These are phyloP conservation scores for Tilletia horrida DNA, from an alignment of 1,284 basidiomycete species.

Conservation along the genomic window DNA sequence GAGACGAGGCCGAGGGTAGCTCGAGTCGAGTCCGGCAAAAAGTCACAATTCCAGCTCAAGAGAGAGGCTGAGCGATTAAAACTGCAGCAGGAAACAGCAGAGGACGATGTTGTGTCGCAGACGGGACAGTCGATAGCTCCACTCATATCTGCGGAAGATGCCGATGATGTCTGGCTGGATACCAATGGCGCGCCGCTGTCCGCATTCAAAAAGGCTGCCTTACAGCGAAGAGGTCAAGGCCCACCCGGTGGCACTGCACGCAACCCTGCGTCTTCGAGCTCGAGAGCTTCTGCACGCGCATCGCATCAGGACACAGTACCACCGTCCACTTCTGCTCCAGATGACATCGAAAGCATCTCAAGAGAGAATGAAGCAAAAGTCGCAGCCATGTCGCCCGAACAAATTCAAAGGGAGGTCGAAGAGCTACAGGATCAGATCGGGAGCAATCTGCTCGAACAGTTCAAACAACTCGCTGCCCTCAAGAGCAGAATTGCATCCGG, in stretches of 20 bases:
- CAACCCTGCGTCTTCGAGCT: not conserved
- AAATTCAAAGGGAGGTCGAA: not conserved
- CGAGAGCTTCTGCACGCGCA: not conserved
- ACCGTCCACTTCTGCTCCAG: not conserved
- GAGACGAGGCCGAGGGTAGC: too few relatives aligned
- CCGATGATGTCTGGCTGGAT: constrained; percentile 3
- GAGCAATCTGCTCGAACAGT: not conserved
- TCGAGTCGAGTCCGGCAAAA: too few relatives aligned
- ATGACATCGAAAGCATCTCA: not conserved
- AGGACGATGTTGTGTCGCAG: too few relatives aligned
- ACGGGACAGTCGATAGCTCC: too few relatives aligned
- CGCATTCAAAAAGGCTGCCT: constrained; percentile 10
- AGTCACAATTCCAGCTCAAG: too few relatives aligned
- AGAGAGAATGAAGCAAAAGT: constrained; percentile 4
- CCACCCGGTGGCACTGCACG: not conserved
- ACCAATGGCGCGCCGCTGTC: not conserved
- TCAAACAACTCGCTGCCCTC: not conserved
- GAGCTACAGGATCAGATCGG: constrained; percentile 14
- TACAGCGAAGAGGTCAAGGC: not conserved
- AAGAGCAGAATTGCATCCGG: not conserved
- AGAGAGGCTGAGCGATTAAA: too few relatives aligned
- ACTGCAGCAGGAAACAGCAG: too few relatives aligned
- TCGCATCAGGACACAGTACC: not conserved
- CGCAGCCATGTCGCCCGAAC: constrained; percentile 7
- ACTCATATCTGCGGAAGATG: too few relatives aligned